phyloP scores from a whole-genome alignment of 306 rosid genomes.

The Lupinus albus region DNA sequence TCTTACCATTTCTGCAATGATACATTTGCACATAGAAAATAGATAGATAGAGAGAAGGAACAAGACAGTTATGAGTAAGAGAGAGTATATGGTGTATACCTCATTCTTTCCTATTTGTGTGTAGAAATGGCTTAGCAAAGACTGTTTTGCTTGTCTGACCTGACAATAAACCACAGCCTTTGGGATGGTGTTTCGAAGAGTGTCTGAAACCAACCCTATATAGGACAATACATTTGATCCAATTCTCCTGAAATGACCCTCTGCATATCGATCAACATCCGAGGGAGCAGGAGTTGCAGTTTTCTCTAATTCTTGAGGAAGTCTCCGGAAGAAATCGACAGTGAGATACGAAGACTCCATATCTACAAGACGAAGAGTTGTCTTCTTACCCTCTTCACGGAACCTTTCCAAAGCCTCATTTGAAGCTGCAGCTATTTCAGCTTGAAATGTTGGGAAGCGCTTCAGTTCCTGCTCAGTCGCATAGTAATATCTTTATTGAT shows the following conservation, averaged over 20 bases:
- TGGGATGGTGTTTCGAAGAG: constrained; percentile 79
- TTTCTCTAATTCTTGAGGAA: constrained; percentile 88
- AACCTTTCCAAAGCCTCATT: constrained; percentile 84
- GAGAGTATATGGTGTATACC: constrained; percentile 52
- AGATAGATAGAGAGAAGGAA: neutral
- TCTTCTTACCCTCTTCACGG: constrained; percentile 84
- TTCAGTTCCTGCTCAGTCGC: constrained; percentile 63
- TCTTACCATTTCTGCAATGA: neutral
- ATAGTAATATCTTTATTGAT: constrained; percentile 25
- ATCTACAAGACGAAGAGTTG: constrained; percentile 84
- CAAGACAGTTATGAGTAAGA: neutral
- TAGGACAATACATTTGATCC: constrained; percentile 88
- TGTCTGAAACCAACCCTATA: constrained; percentile 85
- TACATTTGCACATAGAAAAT: too few species aligned
- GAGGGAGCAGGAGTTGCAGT: constrained; percentile 49
- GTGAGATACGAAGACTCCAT: constrained; percentile 95
- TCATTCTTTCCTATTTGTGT: constrained; percentile 81
- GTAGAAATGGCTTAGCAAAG: constrained; percentile 79
- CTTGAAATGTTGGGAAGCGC: constrained; percentile 88
- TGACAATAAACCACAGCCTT: constrained; percentile 98
- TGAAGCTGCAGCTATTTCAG: constrained; percentile 80
- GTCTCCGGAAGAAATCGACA: constrained; percentile 94
- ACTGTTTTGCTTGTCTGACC: constrained; percentile 81
- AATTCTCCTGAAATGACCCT: constrained; percentile 80
- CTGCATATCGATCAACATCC: constrained; percentile 69